phyloP scores from a whole-genome alignment of 495 filamentous ascomycete genomes.

The Cairneyella variabilis region DNA sequence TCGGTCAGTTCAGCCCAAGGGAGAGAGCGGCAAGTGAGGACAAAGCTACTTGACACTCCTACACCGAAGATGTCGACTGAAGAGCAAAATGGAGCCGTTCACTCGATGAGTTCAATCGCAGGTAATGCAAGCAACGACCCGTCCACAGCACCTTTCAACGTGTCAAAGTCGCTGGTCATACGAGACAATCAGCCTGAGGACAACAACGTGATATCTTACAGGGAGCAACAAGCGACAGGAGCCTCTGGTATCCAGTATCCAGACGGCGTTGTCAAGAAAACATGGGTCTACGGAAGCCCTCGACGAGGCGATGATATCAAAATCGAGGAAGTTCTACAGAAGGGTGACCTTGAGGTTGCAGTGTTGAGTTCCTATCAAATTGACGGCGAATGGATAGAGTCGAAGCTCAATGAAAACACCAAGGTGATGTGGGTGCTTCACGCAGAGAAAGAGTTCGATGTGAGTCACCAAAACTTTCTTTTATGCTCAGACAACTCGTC shows the following conservation, averaged over 20 bases:
- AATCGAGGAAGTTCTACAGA: slow-evolving; percentile 85
- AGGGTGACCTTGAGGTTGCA: slow-evolving; percentile 63
- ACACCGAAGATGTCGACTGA: too few species aligned
- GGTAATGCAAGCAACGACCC: too few species aligned
- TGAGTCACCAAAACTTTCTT: slow-evolving; percentile 20
- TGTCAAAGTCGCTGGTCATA: too few species aligned
- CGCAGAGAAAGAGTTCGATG: slow-evolving; percentile 45
- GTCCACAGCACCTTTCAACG: too few species aligned
- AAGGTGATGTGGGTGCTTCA: slow-evolving; percentile 68
- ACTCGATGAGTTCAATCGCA: too few species aligned
- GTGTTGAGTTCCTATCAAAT: slow-evolving; percentile 85
- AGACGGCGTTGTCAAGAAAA: slow-evolving; percentile 75
- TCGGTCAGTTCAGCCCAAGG: background rate
- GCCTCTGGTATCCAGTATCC: slow-evolving; percentile 52
- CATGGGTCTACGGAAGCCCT: slow-evolving; percentile 57
- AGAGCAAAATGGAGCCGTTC: too few species aligned
- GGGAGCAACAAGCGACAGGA: background rate
- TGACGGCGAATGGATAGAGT: slow-evolving; percentile 70
- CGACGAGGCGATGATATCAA: slow-evolving; percentile 70
- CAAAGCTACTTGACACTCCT: background rate
- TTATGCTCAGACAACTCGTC: too few species aligned
- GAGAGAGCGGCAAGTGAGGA: background rate
- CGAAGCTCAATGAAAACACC: slow-evolving; percentile 53
- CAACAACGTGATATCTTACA: background rate
- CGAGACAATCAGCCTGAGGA: background rate